phyloP scores from a whole-genome alignment of 176 grass and related monocot species.

The Cenchrus americanus region DNA sequence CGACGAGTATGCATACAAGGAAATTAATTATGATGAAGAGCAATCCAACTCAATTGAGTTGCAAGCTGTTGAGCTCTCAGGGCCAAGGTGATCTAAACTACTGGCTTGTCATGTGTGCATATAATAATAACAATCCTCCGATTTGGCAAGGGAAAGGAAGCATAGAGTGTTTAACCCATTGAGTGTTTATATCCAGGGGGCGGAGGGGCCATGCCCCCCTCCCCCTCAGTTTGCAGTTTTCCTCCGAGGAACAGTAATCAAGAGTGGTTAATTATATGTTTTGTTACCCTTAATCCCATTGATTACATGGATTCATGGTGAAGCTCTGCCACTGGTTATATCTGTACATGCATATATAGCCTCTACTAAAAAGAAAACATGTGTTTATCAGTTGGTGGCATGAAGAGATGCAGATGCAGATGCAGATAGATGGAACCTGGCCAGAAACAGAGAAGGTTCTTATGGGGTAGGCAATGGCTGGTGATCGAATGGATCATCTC shows the following conservation, averaged over 20 bases:
- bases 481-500: background rate
- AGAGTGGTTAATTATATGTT: too few relatives aligned
- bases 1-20: conserved; percentile 1
- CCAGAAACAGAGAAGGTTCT: background rate
- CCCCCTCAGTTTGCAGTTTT: too few relatives aligned
- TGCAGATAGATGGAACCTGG: background rate
- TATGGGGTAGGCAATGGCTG: conserved; percentile 1
- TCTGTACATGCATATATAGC: background rate
- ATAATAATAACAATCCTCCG: background rate
- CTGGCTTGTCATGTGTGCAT: background rate
- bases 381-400: too few relatives aligned
- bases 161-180: background rate
- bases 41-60: conserved; percentile 49
- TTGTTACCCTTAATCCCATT: too few relatives aligned
- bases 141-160: background rate
- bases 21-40: conserved; percentile 28
- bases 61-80: conserved; percentile 76
- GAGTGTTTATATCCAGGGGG: background rate
- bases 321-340: too few relatives aligned
- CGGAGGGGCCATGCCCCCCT: too few relatives aligned
- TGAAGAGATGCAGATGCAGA: too few relatives aligned
- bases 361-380: conserved; percentile 18
- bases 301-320: too few relatives aligned
- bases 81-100: conserved; percentile 59
- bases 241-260: too few relatives aligned